Base-by-base conservation (phyloP, 140 eudicot species). In the Ambrosia hybrid region DNA sequence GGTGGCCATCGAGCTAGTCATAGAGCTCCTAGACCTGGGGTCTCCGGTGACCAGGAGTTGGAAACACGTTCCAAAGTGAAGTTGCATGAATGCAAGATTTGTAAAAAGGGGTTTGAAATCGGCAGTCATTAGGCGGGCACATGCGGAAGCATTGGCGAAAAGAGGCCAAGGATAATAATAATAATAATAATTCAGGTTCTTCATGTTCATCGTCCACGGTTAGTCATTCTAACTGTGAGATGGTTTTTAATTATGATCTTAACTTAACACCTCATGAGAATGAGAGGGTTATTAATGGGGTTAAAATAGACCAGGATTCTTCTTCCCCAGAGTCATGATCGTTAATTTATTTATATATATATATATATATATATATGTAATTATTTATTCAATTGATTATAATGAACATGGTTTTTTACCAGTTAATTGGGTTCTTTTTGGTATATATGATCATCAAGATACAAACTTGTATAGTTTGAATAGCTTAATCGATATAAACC, bases 181-280 rank as follows among this genome's bases (percentile, higher is more conserved):
- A 21, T 21, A 21, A 21, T 21, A 21, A 21, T 41, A 13, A 48
- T 14, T 39, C 53, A 5, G 3, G 36, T 15, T 73, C 51, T 33
- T 73, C 77, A 10, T 4, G 15, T 11, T 61, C 69, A 0, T 73
- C 15, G 6, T 30, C 34, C 34, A 30, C 2, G 2, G 34, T 30
- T 30, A 16, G 39, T 14, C 12, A 9, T 49, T 34, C 55, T n/a
- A 73, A 62, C 3, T 71, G 64, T 37, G 56, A 73, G 43, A 43
- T 5, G 14, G 55, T 16, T 63, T 63, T 63, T 11, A 2, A 53
- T 6, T 73, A 63, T 30, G 78, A 73, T 73, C 6, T 73, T 0
- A 63, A 73, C 64, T 63, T 73, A 64, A 51, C 21, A 2, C 78
- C 78, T 11, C 8, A 51, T 13, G 78, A 73, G 78, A 73, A 73